phyloP scores from a whole-genome alignment of 2,329 filamentous ascomycete genomes.

The Diaporthe caulivora region DNA sequence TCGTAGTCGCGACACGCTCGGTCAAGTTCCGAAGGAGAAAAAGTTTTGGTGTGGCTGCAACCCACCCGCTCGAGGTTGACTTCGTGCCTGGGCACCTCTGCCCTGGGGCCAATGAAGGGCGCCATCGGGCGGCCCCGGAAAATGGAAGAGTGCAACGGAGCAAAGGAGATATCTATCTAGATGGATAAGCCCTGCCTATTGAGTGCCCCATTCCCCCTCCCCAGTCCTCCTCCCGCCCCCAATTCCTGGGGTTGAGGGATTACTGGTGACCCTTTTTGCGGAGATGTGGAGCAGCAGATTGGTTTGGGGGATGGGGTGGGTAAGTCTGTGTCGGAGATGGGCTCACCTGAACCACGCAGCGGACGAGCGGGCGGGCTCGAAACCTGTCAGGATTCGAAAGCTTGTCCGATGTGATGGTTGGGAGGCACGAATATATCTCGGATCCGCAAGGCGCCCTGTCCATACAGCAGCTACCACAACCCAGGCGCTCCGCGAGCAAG shows the following conservation, averaged over 20 bases:
- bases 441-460: slow-evolving; percentile 9
- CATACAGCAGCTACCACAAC: background rate
- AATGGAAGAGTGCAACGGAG: slow-evolving; percentile 15
- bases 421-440: slow-evolving; percentile 24
- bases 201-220: background rate
- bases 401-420: slow-evolving; percentile 4
- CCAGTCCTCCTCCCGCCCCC: slow-evolving; percentile 17
- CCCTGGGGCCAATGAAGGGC: slow-evolving; percentile 14
- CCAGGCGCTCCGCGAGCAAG: background rate
- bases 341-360: background rate
- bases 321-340: background rate
- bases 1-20: slow-evolving; percentile 20
- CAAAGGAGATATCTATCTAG: background rate
- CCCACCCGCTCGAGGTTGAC: slow-evolving; percentile 6
- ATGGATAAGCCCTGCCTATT: background rate
- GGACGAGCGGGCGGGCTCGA: slow-evolving; percentile 12
- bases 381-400: slow-evolving; percentile 20
- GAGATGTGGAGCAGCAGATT: slow-evolving; percentile 23
- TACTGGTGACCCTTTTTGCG: slow-evolving; percentile 18
- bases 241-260: slow-evolving; percentile 8
- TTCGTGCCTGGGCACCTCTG: slow-evolving; percentile 4
- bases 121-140: slow-evolving; percentile 28
- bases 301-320: slow-evolving; percentile 1
- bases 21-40: slow-evolving; percentile 18
- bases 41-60: slow-evolving; percentile 21